Evolutionary conservation across 1,284 basidiomycete species (phyloP), one percentile per base, ranked within the genome.

Genomic region (Trametes versicolor): DNA sequence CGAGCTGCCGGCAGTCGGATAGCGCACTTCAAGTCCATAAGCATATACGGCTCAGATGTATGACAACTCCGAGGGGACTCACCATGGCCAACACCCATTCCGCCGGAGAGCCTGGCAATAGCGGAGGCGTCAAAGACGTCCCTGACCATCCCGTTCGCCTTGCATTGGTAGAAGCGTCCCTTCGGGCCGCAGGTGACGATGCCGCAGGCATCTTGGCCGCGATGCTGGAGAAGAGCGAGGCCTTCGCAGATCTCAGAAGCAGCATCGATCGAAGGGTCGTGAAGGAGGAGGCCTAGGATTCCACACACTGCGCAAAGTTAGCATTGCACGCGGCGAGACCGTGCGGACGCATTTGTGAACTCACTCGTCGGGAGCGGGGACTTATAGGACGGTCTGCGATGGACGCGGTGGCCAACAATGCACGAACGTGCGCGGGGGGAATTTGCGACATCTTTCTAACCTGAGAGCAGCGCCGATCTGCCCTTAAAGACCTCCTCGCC

Each of bases 101-200:
- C 91, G 25, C 98, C 98, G 70, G 92, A 85, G 68, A 99, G 81
- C 68, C 88, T 90, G 51, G 88, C 85, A 62, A 99, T 82, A 25
- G 93, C 87, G 74, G 86, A 86, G 56, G 87, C 84, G 78, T 98
- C 96, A 79, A 99, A 97, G 67, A 99, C 94, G 78, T 99, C 98
- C 63, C 97, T 88, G 73, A 99, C 97, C 98, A 99, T 99, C 49
- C 98, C 98, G 78, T 99, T 99, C n/a, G 96, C 95, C 81, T 99
- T 99, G 85, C 94, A 96, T 79, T 99, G 98, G 79, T 94, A 97
- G 79, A 99, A 95, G 52, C 97, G 90, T 52, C 98, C 98, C 75
- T 96, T 96, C 19, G 90, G 87, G 4, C 97, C 98, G 77, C 98
- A 98, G 53, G 98, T 99, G 65, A 99, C 93, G 74, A 99, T 93